A percentile compares a stretch with the other conserved stretches of the same genome.
phyloP scores from a whole-genome alignment of 495 filamentous ascomycete genomes.

The Lichenothelia convexa region DNA sequence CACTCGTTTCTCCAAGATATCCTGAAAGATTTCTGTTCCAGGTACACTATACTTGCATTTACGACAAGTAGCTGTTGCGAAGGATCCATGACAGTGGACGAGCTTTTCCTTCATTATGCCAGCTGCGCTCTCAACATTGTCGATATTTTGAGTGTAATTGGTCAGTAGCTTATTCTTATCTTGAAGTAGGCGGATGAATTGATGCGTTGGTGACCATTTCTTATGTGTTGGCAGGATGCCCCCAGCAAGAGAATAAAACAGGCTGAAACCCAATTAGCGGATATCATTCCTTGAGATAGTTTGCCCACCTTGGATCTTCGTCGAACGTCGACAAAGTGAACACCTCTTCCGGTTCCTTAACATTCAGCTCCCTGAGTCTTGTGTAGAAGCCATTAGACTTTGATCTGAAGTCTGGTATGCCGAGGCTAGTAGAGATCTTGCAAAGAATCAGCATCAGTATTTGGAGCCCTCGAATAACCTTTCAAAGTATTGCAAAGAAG shows the following conservation, averaged over 20 bases:
- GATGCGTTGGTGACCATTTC: slow-evolving; percentile 76
- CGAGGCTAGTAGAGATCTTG: slow-evolving; percentile 61
- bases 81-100: slow-evolving; percentile 91
- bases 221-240: slow-evolving; percentile 67
- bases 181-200: slow-evolving; percentile 88
- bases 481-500: not conserved
- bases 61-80: slow-evolving; percentile 78
- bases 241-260: slow-evolving; percentile 83
- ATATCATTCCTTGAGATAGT: not conserved
- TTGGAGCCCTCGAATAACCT: not conserved
- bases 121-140: slow-evolving; percentile 82
- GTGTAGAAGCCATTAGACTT: slow-evolving; percentile 60
- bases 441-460: not conserved
- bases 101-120: slow-evolving; percentile 71
- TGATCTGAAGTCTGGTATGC: slow-evolving; percentile 52
- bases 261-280: slow-evolving; percentile 15
- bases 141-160: slow-evolving; percentile 97
- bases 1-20: slow-evolving; percentile 57
- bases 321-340: slow-evolving; percentile 80
- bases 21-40: slow-evolving; percentile 57
- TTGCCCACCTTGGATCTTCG: slow-evolving; percentile 45
- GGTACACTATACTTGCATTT: slow-evolving; percentile 61
- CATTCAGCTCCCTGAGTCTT: slow-evolving; percentile 53
- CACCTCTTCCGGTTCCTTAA: slow-evolving; percentile 80
- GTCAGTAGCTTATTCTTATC: slow-evolving; percentile 78